These are phyloP conservation scores for Phytophthora kernoviae DNA, from an alignment of 352 stramenopile species.

Conservation along the genomic window DNA sequence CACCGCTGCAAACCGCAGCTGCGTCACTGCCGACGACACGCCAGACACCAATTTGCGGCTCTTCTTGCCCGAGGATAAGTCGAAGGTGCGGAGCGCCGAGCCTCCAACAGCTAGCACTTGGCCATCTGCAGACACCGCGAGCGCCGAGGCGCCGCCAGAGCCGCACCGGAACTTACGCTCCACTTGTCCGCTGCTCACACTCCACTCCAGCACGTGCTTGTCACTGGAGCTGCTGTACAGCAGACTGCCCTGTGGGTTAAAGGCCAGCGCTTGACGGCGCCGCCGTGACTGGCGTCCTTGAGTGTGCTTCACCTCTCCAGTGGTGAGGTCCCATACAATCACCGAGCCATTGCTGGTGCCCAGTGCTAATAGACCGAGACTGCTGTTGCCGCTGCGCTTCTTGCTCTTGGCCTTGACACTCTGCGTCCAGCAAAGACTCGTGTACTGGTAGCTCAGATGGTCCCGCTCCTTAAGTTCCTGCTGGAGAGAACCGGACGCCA, in stretches of 20 bases:
- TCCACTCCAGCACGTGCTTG: conserved; percentile 85
- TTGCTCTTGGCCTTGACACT: conserved; percentile 26
- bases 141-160: conserved; percentile 58
- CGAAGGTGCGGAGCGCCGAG: conserved; percentile 73
- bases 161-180: conserved; percentile 70
- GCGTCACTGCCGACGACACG: conserved; percentile 71
- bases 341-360: conserved; percentile 71
- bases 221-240: conserved; percentile 75
- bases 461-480: conserved; percentile 85
- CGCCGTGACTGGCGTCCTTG: conserved; percentile 49
- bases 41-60: conserved; percentile 75
- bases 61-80: conserved; percentile 81
- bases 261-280: conserved; percentile 70
- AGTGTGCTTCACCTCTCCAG: conserved; percentile 71
- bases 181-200: conserved; percentile 53
- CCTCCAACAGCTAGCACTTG: conserved; percentile 70
- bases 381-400: conserved; percentile 51
- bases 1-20: conserved; percentile 64
- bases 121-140: conserved; percentile 68
- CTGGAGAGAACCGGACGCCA: conserved; percentile 62
- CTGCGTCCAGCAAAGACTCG: conserved; percentile 70
- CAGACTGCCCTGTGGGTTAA: conserved; percentile 70
- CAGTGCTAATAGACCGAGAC: conserved; percentile 66
- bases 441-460: conserved; percentile 87
- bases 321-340: conserved; percentile 77